A percentile compares a stretch with the other conserved stretches of the same genome.
phyloP scores from a whole-genome alignment of 495 filamentous ascomycete species.

The Parmelia sp. region DNA sequence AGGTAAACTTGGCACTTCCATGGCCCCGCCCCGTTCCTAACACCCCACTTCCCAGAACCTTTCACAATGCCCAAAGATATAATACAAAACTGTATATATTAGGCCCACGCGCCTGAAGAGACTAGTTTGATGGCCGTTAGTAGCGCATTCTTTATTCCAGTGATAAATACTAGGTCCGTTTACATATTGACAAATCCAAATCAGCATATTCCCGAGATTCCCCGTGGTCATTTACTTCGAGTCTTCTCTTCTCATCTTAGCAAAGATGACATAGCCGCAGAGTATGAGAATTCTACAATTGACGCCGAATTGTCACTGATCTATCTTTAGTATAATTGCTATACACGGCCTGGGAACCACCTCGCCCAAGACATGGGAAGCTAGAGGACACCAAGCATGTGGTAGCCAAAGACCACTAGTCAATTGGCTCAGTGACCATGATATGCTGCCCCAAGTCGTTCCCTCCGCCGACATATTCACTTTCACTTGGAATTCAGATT shows the following conservation, averaged over 20 bases:
- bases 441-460: neutral
- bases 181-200: neutral
- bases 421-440: slow-evolving; percentile 9
- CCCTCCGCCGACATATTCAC: neutral
- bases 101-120: neutral
- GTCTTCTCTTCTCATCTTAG: neutral
- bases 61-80: no score
- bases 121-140: neutral
- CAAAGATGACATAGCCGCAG: neutral
- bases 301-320: neutral
- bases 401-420: neutral
- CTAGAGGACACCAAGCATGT: slow-evolving; percentile 3
- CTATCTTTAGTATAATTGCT: neutral
- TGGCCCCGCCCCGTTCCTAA: no score
- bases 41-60: neutral
- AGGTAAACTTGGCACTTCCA: no score
- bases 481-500: slow-evolving; percentile 6
- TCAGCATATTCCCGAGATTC: neutral
- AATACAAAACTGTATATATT: neutral
- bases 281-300: neutral
- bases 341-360: slow-evolving; percentile 5
- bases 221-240: neutral
- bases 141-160: neutral
- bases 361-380: slow-evolving; percentile 5
- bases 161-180: neutral